phyloP scores from a whole-genome alignment of 352 stramenopile species.

The Phytophthora quininea region DNA sequence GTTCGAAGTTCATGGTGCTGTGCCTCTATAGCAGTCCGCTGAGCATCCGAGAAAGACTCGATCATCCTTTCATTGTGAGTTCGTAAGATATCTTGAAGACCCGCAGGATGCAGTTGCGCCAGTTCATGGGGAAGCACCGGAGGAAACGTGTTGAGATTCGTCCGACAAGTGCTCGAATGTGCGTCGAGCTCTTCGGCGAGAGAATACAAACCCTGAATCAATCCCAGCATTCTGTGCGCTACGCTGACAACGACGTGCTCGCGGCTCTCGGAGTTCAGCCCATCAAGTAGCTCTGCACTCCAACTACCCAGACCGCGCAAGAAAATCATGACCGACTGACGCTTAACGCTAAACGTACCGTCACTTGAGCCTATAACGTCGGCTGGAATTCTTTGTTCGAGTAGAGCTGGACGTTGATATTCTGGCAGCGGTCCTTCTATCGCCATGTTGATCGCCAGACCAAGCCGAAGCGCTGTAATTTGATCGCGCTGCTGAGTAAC shows the following conservation, averaged over 20 bases:
- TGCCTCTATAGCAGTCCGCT: conserved; percentile 20
- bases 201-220: conserved; percentile 18
- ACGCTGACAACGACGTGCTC: conserved; percentile 19
- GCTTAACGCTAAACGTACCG: conserved; percentile 28
- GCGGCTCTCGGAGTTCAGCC: conserved; percentile 12
- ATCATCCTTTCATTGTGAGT: conserved; percentile 13
- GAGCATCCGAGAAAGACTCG: conserved; percentile 17
- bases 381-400: conserved; percentile 9
- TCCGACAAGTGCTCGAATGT: conserved; percentile 4
- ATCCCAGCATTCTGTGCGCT: conserved; percentile 21
- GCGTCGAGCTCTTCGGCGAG: conserved; percentile 22
- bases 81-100: conserved; percentile 27
- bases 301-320: conserved; percentile 22
- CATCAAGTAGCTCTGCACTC: conserved; percentile 27
- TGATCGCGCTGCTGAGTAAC: conserved; percentile 26
- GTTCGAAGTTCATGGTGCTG: conserved; percentile 26
- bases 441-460: conserved; percentile 22
- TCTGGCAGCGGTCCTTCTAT: conserved; percentile 29
- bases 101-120: conserved; percentile 16
- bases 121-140: conserved; percentile 32
- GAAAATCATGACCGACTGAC: conserved; percentile 25
- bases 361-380: conserved; percentile 26
- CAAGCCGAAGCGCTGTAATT: conserved; percentile 29
- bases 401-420: conserved; percentile 27
- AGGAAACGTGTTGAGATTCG: conserved; percentile 24